A percentile compares a stretch with the other conserved stretches of the same genome.
phyloP scores from a whole-genome alignment of 169 alveolate genomes.

The Eimeria acervulina region DNA sequence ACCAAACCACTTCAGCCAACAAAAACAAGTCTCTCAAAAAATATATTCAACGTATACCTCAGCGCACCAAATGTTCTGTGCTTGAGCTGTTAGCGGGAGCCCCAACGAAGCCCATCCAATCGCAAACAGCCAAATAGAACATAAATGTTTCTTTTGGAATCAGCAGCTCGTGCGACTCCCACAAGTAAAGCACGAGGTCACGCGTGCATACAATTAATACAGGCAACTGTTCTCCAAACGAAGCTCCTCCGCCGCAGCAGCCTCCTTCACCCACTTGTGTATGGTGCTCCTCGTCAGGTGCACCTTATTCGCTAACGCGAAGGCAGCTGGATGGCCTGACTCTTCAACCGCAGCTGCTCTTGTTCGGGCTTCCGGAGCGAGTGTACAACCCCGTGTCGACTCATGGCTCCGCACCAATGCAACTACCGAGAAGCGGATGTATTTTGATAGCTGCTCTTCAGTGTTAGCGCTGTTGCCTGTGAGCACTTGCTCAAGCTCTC shows the following conservation, averaged over 20 bases:
- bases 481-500: constrained; percentile 2
- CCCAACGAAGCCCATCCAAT: background rate
- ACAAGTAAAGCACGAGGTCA: background rate
- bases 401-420: constrained; percentile 15
- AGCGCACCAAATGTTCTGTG: background rate
- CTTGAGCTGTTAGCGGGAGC: background rate
- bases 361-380: background rate
- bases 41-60: background rate
- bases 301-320: background rate
- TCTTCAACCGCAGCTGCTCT: background rate
- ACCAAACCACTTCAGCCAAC: background rate
- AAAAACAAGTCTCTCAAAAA: background rate
- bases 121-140: background rate
- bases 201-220: background rate
- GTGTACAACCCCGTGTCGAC: background rate
- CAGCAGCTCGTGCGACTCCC: background rate
- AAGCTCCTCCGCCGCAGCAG: constrained; percentile 13
- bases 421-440: background rate
- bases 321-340: background rate
- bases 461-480: background rate
- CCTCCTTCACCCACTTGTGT: constrained; percentile 26
- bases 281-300: background rate
- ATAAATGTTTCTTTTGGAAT: background rate
- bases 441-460: background rate
- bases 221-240: constrained; percentile 10